A percentile compares a stretch with the other conserved stretches of the same genome.
These are phyloP conservation scores for Cephalotrichum gorgonifer DNA, from an alignment of 2,329 filamentous ascomycete species.

Conservation along the genomic window DNA sequence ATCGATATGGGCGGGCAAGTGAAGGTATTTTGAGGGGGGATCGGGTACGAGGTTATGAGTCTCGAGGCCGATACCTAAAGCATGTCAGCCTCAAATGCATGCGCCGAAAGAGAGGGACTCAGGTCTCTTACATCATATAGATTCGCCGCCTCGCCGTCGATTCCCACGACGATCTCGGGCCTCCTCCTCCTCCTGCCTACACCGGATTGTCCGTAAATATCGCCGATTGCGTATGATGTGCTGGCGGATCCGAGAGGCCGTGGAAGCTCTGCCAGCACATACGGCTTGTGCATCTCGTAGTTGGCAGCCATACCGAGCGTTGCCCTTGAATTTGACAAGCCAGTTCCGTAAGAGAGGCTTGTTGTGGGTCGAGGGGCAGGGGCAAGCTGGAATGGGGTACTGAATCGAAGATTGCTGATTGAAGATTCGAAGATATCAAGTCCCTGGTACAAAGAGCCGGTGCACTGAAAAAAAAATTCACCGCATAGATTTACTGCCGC, in stretches of 20 bases:
- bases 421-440: too few species aligned
- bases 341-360: neutral
- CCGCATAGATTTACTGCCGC: neutral
- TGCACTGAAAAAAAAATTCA: conserved; percentile 6
- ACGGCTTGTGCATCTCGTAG: conserved; percentile 55
- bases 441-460: too few species aligned
- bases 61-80: conserved; percentile 47
- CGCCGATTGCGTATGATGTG: conserved; percentile 41
- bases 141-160: conserved; percentile 55
- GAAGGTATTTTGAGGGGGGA: conserved; percentile 54
- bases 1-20: conserved; percentile 52
- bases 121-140: conserved; percentile 48
- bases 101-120: neutral
- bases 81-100: conserved; percentile 9
- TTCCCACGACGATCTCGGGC: conserved; percentile 51
- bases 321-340: neutral
- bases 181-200: conserved; percentile 52
- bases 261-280: conserved; percentile 49
- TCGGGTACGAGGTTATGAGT: conserved; percentile 56
- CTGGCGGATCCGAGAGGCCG: conserved; percentile 35
- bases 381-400: too few species aligned
- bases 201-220: conserved; percentile 49
- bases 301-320: conserved; percentile 40
- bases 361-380: too few species aligned
- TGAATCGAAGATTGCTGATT: too few species aligned